Conservation (phyloP, 495 filamentous ascomycete genomes). For the Daldinia caldariorum region DNA sequence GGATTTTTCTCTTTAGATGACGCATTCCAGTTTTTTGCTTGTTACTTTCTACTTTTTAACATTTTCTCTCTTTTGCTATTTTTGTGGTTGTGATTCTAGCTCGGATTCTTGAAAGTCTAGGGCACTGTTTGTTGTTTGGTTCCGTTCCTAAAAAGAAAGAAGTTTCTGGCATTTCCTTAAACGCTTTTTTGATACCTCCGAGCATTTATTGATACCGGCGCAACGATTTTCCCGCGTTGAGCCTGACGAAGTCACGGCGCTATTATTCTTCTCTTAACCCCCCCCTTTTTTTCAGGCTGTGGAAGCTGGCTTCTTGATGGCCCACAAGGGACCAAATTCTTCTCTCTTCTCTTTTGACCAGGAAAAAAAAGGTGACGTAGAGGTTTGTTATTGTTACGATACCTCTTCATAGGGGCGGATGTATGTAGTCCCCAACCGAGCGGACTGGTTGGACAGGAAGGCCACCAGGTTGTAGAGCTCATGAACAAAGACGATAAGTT, state of each 20-base stretch:
- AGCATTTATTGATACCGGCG: slow-evolving; percentile 47
- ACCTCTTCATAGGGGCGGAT: slow-evolving; percentile 12
- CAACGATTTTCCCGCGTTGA: slow-evolving; percentile 32
- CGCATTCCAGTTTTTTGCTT: slow-evolving; percentile 41
- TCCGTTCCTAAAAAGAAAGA: slow-evolving; percentile 47
- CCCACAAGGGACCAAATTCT: slow-evolving; percentile 28
- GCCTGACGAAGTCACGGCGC: slow-evolving; percentile 47
- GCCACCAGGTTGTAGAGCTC: slow-evolving; percentile 35
- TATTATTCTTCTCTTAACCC: slow-evolving; percentile 28
- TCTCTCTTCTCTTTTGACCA: slow-evolving; percentile 15
- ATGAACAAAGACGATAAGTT: slow-evolving; percentile 37
- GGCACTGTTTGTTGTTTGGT: slow-evolving; percentile 32
- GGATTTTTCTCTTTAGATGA: slow-evolving; percentile 43
- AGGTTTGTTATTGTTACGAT: slow-evolving; percentile 7
- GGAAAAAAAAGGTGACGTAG: slow-evolving; percentile 17
- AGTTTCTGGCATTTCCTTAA: slow-evolving; percentile 49
- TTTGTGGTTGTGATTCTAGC: slow-evolving; percentile 49
- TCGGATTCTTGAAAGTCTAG: slow-evolving; percentile 31
- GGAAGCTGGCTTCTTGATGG: slow-evolving; percentile 40
- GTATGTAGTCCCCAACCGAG: slow-evolving; percentile 39
- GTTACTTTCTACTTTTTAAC: slow-evolving; percentile 46
- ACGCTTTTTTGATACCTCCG: slow-evolving; percentile 50
- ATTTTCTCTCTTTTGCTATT: slow-evolving; percentile 42
- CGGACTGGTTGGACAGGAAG: slow-evolving; percentile 25
- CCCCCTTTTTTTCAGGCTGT: slow-evolving; percentile 29